phyloP scores from a whole-genome alignment of 1,284 basidiomycete genomes.

The Leccinum ponderosum region DNA sequence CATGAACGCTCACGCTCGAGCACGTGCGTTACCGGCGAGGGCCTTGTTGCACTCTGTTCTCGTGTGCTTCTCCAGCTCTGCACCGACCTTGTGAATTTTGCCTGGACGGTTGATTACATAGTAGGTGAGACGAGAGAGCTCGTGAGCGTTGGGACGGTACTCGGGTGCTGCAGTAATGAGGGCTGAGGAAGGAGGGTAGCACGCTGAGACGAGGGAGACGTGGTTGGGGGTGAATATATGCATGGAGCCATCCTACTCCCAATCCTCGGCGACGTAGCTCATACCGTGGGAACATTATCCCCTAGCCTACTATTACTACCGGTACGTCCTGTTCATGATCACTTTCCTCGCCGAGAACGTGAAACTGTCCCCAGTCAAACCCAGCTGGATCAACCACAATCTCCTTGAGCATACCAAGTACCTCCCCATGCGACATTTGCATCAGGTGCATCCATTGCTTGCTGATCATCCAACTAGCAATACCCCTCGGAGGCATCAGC shows the following conservation, averaged over 20 bases:
- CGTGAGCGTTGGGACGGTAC: conserved; percentile 86
- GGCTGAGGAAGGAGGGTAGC: conserved; percentile 86
- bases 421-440: conserved; percentile 44
- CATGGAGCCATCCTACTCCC: conserved; percentile 14
- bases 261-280: background rate
- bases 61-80: conserved; percentile 81
- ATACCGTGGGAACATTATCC: conserved; percentile 12
- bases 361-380: conserved; percentile 48
- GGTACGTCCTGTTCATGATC: conserved; percentile 37
- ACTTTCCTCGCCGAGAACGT: conserved; percentile 56
- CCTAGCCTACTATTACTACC: background rate
- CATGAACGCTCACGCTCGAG: conserved; percentile 67
- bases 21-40: conserved; percentile 71
- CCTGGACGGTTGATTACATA: conserved; percentile 90
- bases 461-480: conserved; percentile 75
- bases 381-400: conserved; percentile 46
- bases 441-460: conserved; percentile 53
- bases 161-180: conserved; percentile 77
- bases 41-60: conserved; percentile 69
- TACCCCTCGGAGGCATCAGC: conserved; percentile 59
- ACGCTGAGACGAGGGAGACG: conserved; percentile 83
- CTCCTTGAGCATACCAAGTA: conserved; percentile 42
- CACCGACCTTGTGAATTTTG: conserved; percentile 85
- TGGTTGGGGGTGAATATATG: conserved; percentile 82
- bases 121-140: conserved; percentile 90